Evolutionary conservation across 2,329 filamentous ascomycete species (phyloP).

Genomic region (Aureobasidium leucospermi): DNA sequence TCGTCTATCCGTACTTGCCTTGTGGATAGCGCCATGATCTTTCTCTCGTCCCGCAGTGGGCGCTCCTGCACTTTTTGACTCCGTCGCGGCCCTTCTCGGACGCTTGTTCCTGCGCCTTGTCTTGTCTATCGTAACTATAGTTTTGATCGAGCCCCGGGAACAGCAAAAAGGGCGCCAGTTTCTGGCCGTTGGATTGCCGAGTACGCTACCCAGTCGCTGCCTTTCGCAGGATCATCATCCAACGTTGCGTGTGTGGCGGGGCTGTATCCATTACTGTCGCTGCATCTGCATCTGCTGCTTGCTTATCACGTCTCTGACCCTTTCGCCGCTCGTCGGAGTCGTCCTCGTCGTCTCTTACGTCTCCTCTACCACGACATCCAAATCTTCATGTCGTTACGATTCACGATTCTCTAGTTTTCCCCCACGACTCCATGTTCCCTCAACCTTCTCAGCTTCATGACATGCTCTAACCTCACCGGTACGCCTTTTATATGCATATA

Average conservation of each 20-base stretch:
- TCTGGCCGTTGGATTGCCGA: conserved; percentile 6
- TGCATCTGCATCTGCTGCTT: conserved; percentile 9
- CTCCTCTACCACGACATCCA: conserved; percentile 1
- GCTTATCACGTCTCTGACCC: conserved; percentile 9
- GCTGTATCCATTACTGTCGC: conserved; percentile 9
- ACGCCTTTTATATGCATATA: conserved; percentile 8
- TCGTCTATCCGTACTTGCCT: not conserved
- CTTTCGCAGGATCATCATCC: not conserved
- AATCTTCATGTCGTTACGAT: not conserved
- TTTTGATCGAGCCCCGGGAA: conserved; percentile 9
- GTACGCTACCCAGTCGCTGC: not conserved
- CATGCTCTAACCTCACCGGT: conserved; percentile 8
- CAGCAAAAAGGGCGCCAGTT: not conserved
- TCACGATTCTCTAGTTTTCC: not conserved
- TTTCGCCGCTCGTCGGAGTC: conserved; percentile 6
- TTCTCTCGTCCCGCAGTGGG: not conserved
- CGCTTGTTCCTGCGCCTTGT: conserved; percentile 9
- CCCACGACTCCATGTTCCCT: not conserved
- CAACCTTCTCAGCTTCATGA: not conserved
- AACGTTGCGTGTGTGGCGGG: conserved; percentile 10
- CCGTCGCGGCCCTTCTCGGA: conserved; percentile 6
- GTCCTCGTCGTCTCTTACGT: conserved; percentile 1
- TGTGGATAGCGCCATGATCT: not conserved
- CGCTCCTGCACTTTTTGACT: not conserved
- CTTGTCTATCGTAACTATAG: not conserved